These are phyloP conservation scores for Hyphodiscus hymeniophilus DNA, from an alignment of 495 filamentous ascomycete species.

Conservation along the genomic window DNA sequence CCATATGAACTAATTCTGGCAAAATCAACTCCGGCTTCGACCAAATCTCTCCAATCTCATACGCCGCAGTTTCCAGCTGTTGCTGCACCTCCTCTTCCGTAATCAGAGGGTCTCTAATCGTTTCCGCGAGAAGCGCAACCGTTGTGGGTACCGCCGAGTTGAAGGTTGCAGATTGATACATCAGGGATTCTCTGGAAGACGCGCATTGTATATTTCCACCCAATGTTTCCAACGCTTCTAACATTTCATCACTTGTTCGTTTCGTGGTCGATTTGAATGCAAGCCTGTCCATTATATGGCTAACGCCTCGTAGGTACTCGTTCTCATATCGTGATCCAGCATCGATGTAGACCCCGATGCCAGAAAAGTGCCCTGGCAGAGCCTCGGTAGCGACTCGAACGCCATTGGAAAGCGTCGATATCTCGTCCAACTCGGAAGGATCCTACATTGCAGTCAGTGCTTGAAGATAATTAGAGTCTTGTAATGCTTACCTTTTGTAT, in stretches of 20 bases:
- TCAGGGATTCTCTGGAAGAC: conserved; percentile 88
- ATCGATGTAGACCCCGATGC: conserved; percentile 93
- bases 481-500: conserved; percentile 21
- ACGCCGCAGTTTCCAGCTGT: conserved; percentile 84
- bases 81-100: conserved; percentile 83
- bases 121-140: conserved; percentile 83
- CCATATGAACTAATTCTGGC: conserved; percentile 89
- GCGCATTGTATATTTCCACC: conserved; percentile 96
- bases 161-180: conserved; percentile 99
- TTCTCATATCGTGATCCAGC: conserved; percentile 94
- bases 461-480: background rate
- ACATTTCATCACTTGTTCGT: conserved; percentile 72
- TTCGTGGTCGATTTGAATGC: conserved; percentile 89
- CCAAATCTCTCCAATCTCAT: conserved; percentile 98
- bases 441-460: conserved; percentile 47
- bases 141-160: conserved; percentile 83
- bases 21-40: conserved; percentile 92
- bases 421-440: conserved; percentile 75
- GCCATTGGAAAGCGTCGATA: conserved; percentile 89
- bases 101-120: conserved; percentile 79
- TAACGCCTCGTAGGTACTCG: conserved; percentile 74
- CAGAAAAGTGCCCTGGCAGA: conserved; percentile 89
- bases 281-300: conserved; percentile 91
- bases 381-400: conserved; percentile 92
- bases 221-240: conserved; percentile 74